Evolutionary conservation across 768 basidiomycete species (phyloP), one percentile per base, ranked within the genome.

Genomic region (Leccinum broughii): DNA sequence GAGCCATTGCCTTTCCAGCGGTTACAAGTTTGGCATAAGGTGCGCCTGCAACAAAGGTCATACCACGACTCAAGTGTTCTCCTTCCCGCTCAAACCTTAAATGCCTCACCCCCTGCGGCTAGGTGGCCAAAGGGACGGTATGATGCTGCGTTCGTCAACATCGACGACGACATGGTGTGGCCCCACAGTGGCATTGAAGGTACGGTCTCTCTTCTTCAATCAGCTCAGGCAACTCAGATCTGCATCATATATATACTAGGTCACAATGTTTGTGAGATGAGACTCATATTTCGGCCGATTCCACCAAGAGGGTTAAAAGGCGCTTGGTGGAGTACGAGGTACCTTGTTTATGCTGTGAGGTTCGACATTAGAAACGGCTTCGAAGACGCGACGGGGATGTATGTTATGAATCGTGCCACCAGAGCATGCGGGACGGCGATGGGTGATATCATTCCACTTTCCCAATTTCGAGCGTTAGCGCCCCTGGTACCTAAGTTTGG

Each of bases 401-500:
- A 11, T 32, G 32, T 32, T 14, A 13, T 76, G 35, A 68, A 67
- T 54, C 41, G 64, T 1, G 65, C 63, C 3, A 55, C 41, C 15
- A 52, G 66, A 14, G 28, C 65, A 9, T 56, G 62, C 28, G 37
- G 60, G 1, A 34, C 52, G 10, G 54, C 54, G 22, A 54, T 75
- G 34, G 74, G 70, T 11, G 69, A 70, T 32, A 60, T 75, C 15
- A 28, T 75, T 22, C 73, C 70, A n/a, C 20, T 74, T 7, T 32
- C 60, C 32, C 66, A 69, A 51, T 51, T 73, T 13, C 50, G 66
- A 8, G 62, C 59, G 9, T 66, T 66, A 3, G 66, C 63, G 4
- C 68, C 75, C 11, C 24, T 76, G 2, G 59, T 68, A 2, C 70
- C 75, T n/a, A 62, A 62, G 2, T 70, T 75, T 55, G 73, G 71